Conservation (phyloP, 257 asterid genomes). For the Petunia axillaris region DNA sequence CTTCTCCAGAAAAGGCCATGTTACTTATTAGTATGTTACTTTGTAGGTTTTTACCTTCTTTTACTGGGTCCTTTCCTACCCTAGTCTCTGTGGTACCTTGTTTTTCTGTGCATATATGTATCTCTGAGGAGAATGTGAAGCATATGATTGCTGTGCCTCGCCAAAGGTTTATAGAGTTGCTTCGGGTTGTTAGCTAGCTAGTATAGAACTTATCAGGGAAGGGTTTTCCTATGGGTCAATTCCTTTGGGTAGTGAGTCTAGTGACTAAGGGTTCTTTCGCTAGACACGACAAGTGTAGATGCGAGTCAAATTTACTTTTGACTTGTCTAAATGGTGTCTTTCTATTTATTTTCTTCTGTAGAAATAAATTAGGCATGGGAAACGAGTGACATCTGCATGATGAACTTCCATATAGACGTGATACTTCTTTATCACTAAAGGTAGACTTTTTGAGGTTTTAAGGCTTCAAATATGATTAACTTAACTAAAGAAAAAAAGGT, state of each 20-base stretch:
- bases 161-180: neutral
- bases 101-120: neutral
- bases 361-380: neutral
- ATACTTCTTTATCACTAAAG: neutral
- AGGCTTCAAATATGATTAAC: neutral
- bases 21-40: neutral
- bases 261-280: neutral
- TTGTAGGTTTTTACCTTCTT: neutral
- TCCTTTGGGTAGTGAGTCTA: neutral
- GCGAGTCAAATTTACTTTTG: neutral
- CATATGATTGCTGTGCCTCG: neutral
- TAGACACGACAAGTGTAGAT: slow-evolving; percentile 4
- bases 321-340: neutral
- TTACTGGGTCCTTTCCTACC: neutral
- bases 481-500: neutral
- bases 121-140: neutral
- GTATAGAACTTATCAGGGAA: neutral
- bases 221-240: neutral
- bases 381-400: neutral
- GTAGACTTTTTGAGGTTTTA: neutral
- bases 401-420: neutral
- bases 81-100: neutral
- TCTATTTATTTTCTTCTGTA: neutral
- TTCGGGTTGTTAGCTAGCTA: neutral
- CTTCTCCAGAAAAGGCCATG: neutral